Evolutionary conservation across 805 yeast species (phyloP).

Genomic region (Starmerella ratchasimensis): DNA sequence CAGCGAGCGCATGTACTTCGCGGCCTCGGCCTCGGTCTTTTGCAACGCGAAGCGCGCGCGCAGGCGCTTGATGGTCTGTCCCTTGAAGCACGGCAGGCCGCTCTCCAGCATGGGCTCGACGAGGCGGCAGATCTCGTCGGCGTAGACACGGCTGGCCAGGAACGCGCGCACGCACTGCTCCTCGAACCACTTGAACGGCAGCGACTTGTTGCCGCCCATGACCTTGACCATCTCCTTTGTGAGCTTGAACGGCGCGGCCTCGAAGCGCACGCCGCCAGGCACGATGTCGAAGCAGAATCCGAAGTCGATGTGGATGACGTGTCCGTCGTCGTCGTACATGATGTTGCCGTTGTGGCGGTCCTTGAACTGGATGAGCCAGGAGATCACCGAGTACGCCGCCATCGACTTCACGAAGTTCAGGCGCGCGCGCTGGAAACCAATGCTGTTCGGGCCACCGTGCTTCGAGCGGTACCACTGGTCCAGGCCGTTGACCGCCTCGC

Average conservation of each 20-base stretch:
- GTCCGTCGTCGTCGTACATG: constrained; percentile 93
- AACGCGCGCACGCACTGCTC: constrained; percentile 89
- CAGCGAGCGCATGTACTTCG: constrained; percentile 57
- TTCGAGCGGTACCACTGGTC: constrained; percentile 84
- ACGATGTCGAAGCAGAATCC: constrained; percentile 98
- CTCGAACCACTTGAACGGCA: constrained; percentile 85
- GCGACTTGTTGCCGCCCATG: constrained; percentile 78
- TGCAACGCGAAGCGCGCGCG: constrained; percentile 66
- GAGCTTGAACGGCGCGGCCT: constrained; percentile 93
- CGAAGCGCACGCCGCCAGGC: constrained; percentile 97
- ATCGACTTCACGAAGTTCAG: constrained; percentile 84
- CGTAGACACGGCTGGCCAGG: constrained; percentile 74
- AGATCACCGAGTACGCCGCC: constrained; percentile 84
- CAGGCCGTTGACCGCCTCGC: constrained; percentile 96
- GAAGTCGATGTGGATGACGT: constrained; percentile 88
- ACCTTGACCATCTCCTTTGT: constrained; percentile 94
- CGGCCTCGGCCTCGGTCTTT: constrained; percentile 76
- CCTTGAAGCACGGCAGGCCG: constrained; percentile 93
- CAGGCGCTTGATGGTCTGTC: constrained; percentile 64
- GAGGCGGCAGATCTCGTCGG: constrained; percentile 70
- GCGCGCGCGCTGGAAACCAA: constrained; percentile 81
- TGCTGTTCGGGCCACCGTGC: constrained; percentile 86
- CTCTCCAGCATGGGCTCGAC: constrained; percentile 88
- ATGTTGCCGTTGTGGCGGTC: constrained; percentile 97
- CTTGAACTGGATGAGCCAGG: constrained; percentile 80